Base-by-base conservation (phyloP, 345 rosid species). In the Lenwebbia sp. region DNA sequence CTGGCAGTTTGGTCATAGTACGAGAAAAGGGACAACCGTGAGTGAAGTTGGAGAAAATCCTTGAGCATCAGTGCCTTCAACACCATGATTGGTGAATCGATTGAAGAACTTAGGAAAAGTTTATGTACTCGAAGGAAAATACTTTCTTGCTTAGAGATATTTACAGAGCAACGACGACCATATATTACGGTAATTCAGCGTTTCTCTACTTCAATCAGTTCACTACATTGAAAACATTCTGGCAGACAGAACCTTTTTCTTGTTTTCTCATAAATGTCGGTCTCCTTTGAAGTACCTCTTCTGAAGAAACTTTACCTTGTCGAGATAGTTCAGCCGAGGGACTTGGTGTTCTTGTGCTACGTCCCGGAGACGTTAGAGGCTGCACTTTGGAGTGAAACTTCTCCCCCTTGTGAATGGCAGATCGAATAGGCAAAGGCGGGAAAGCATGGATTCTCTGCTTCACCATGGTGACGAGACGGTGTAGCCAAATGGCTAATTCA, bases 401-500 rank as follows among this genome's bases (percentile, higher is more conserved):
- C n/a, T 26, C 57, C 82, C 41, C 50, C 84, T 50, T 25, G 33
- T 40, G 25, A 53, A 83, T 50, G 37, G 82, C 4, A 84, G 65
- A 57, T 30, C 10, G 56, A 50, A 57, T 11, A 13, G 49, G 26
- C 41, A 84, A 40, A 51, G 84, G 86, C n/a, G 15, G 19, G 86
- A 81, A 70, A 21, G 86, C 53, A 50, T 83, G 41, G 62, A 74
- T 65, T 23, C 83, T 54, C 95, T 96, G 83, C 91, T 94, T 92
- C 41, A 88, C 96, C 89, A 92, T 96, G 86, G 86, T 88, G 52
- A 95, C 92, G 50, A 97, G 94, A 87, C 93, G 94, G 86, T 97
- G 99, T 49, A 97, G 98, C 99, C 95, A 93, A 40, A 93, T 94
- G 82, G 92, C 91, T 51, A 93, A 86, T 57, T 96, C 98, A 56